These are phyloP conservation scores for Gossypium rotundifolium DNA, from an alignment of 345 rosid species.

Conservation along the genomic window DNA sequence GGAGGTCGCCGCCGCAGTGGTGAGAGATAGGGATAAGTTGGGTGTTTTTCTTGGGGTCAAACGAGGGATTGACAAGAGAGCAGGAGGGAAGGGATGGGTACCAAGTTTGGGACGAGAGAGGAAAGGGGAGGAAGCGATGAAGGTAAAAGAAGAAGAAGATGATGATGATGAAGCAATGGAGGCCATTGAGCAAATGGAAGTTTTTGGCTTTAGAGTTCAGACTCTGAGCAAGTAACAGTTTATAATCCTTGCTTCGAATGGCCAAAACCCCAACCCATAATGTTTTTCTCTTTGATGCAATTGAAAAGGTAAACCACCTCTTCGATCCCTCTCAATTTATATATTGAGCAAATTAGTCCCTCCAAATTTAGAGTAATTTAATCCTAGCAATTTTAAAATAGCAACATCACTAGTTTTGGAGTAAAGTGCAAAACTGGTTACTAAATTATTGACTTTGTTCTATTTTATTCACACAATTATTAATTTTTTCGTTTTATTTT, in stretches of 20 bases:
- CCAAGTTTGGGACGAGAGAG: slow-evolving; percentile 25
- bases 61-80: slow-evolving; percentile 16
- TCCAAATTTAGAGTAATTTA: no score
- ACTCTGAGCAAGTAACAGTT: not conserved
- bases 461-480: no score
- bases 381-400: no score
- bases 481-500: no score
- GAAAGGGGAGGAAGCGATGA: slow-evolving; percentile 12
- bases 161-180: slow-evolving; percentile 17
- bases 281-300: not conserved
- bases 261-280: not conserved
- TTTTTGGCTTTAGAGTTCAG: not conserved
- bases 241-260: not conserved
- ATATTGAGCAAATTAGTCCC: no score
- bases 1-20: slow-evolving; percentile 30
- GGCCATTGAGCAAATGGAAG: slow-evolving; percentile 23
- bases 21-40: slow-evolving; percentile 6
- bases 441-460: no score
- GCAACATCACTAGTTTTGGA: no score
- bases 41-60: slow-evolving; percentile 2
- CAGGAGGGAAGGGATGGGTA: slow-evolving; percentile 8
- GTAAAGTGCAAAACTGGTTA: no score
- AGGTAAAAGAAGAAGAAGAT: not conserved
- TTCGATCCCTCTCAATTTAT: no score
- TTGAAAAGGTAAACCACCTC: no score